Evolutionary conservation across 768 basidiomycete species (phyloP).

Genomic region (Trametes cingulata): DNA sequence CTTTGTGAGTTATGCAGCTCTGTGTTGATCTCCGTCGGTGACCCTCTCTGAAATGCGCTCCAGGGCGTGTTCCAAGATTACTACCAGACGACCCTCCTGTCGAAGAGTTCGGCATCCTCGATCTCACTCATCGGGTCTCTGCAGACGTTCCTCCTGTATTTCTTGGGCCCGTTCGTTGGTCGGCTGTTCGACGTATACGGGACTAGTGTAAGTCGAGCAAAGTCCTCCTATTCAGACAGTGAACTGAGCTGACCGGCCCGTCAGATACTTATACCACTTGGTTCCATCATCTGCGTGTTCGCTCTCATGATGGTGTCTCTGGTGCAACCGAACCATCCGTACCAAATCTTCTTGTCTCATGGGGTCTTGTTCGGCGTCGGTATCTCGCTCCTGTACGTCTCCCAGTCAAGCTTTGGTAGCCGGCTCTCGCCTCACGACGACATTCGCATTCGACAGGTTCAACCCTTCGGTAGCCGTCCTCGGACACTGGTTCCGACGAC

Average conservation of each 20-base stretch:
- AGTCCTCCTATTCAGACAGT: not conserved
- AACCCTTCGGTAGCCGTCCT: slow-evolving; percentile 34
- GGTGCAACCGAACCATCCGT: slow-evolving; percentile 25
- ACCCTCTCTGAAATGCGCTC: no score
- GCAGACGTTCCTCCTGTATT: no score
- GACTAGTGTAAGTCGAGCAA: slow-evolving; percentile 24
- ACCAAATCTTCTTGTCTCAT: slow-evolving; percentile 35
- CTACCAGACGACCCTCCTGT: no score
- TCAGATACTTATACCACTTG: slow-evolving; percentile 27
- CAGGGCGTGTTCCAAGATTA: no score
- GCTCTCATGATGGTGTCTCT: slow-evolving; percentile 33
- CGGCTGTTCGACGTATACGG: slow-evolving; percentile 35
- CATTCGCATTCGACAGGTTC: slow-evolving; percentile 28
- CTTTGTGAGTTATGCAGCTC: no score
- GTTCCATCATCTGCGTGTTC: slow-evolving; percentile 27
- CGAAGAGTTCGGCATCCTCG: no score
- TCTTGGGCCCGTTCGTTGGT: no score
- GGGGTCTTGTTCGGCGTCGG: slow-evolving; percentile 34
- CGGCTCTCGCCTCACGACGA: no score
- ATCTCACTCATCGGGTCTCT: no score
- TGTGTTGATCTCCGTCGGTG: no score
- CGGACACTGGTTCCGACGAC: slow-evolving; percentile 39
- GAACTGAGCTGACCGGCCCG: not conserved
- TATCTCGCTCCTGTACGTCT: slow-evolving; percentile 27
- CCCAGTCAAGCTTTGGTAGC: no score